Conservation (phyloP, 371 early-diverging fungal genomes). For the Rhizopus arrhizus region DNA sequence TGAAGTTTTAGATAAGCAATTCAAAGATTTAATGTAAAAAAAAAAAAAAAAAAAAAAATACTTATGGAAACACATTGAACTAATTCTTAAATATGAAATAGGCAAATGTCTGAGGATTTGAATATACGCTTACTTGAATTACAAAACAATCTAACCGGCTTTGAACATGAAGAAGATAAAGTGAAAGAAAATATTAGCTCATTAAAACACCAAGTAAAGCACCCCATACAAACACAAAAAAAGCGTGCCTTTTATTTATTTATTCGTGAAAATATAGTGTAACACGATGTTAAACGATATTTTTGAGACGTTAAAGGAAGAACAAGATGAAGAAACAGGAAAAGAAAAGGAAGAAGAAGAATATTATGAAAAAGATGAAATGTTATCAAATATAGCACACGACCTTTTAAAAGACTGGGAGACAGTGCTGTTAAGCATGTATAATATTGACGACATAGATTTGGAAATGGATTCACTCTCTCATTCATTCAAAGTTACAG, state of each 20-base stretch:
- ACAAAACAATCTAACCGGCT: background rate
- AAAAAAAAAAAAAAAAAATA: background rate
- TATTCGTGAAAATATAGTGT: background rate
- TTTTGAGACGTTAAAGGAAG: background rate
- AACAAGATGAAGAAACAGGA: background rate
- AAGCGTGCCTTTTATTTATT: background rate
- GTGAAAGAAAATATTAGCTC: background rate
- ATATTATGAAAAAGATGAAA: background rate
- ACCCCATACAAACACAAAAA: background rate
- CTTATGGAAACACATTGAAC: background rate
- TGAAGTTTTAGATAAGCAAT: conserved; percentile 17
- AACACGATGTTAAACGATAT: background rate
- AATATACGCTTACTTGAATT: background rate
- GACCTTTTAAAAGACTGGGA: background rate
- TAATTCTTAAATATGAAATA: background rate
- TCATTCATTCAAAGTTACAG: conserved; percentile 3
- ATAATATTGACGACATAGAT: background rate
- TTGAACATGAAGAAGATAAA: conserved; percentile 10
- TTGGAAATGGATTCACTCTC: background rate
- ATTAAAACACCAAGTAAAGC: background rate
- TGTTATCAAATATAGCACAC: background rate
- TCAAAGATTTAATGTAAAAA: conserved; percentile 22
- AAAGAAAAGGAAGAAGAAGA: background rate
- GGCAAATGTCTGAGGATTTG: background rate
- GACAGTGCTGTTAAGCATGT: background rate